These are phyloP conservation scores for Blastomyces silverae DNA, from an alignment of 2,329 filamentous ascomycete genomes.

Conservation along the genomic window DNA sequence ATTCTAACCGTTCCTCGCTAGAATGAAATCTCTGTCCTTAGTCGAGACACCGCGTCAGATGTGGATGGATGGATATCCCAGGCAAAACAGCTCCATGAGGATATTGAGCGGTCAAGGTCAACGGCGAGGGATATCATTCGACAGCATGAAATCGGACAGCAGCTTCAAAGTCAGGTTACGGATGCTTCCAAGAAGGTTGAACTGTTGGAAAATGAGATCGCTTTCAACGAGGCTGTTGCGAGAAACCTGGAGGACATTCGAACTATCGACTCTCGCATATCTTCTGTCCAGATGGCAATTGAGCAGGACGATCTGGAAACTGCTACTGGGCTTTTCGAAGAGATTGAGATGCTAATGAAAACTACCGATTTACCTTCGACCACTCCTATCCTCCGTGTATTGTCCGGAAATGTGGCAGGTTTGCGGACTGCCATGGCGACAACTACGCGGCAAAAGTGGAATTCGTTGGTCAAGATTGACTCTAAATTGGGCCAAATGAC, in stretches of 20 bases:
- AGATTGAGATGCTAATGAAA: constrained; percentile 33
- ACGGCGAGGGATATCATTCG: constrained; percentile 75
- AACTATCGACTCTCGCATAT: constrained; percentile 45
- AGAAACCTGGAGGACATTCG: constrained; percentile 47
- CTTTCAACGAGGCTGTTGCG: constrained; percentile 51
- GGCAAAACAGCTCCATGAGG: constrained; percentile 74
- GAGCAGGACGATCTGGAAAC: constrained; percentile 41
- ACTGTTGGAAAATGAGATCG: constrained; percentile 53
- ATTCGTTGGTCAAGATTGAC: constrained; percentile 58
- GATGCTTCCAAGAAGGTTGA: constrained; percentile 51
- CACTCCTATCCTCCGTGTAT: constrained; percentile 45
- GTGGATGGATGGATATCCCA: constrained; percentile 81
- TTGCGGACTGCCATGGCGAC: constrained; percentile 61
- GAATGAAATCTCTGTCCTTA: constrained; percentile 67
- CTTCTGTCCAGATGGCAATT: constrained; percentile 42
- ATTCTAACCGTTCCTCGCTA: constrained; percentile 29
- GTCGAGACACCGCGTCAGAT: constrained; percentile 68
- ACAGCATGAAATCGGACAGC: constrained; percentile 63
- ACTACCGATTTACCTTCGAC: constrained; percentile 29
- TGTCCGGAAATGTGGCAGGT: constrained; percentile 59
- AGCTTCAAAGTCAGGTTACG: constrained; percentile 58
- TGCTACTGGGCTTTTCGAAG: constrained; percentile 46
- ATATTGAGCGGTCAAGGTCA: constrained; percentile 72
- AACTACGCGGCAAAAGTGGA: constrained; percentile 65
- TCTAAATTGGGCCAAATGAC: constrained; percentile 49